Conservation (phyloP, 2,329 filamentous ascomycete species). For the Xylariaceae sp. region DNA sequence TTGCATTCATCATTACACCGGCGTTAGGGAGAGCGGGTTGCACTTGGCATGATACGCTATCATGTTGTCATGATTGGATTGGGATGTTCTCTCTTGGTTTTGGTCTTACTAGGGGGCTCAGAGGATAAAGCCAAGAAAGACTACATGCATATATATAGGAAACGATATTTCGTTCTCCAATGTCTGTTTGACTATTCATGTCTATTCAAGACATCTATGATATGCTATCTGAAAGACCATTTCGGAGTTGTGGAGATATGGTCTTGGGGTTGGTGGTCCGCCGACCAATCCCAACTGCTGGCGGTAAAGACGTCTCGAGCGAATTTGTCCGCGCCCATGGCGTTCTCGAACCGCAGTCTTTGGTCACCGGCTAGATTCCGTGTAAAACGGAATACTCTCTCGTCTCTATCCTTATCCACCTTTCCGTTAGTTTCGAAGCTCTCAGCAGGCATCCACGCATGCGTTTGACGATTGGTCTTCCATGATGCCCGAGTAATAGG, state of each 20-base stretch:
- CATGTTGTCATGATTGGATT: constrained; percentile 9
- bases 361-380: constrained; percentile 49
- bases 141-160: constrained; percentile 14
- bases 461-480: constrained; percentile 39
- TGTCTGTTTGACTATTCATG: neutral
- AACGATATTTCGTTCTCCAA: neutral
- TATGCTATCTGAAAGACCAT: constrained; percentile 22
- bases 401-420: constrained; percentile 18
- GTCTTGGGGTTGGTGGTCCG: constrained; percentile 38
- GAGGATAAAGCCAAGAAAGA: neutral
- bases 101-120: constrained; percentile 3
- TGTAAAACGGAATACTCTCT: constrained; percentile 47
- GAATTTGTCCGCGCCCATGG: constrained; percentile 49
- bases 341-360: constrained; percentile 47
- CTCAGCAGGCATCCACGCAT: constrained; percentile 40
- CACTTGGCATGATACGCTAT: constrained; percentile 13
- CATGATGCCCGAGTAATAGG: constrained; percentile 47
- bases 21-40: constrained; percentile 19
- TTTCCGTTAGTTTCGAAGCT: constrained; percentile 17
- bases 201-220: neutral
- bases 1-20: constrained; percentile 11
- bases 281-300: constrained; percentile 59
- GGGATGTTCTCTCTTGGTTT: neutral
- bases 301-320: constrained; percentile 55
- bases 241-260: constrained; percentile 24